Percentiles rank a stretch among this genome's conserved stretches.
phyloP scores from a whole-genome alignment of 306 rosid species.

The Psophocarpus tetragonolobus region DNA sequence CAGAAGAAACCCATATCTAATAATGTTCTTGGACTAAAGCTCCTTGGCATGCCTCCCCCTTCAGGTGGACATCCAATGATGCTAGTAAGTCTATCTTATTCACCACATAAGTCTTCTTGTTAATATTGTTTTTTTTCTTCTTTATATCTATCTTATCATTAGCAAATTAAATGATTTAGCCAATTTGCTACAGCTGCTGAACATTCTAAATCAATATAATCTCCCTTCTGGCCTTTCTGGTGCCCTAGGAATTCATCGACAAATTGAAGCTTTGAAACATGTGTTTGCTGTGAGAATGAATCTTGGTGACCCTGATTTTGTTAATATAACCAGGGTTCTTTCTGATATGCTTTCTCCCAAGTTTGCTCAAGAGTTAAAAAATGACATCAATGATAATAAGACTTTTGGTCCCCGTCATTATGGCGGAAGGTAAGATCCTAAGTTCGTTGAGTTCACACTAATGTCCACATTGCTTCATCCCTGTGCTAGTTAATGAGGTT shows the following conservation, averaged over 20 bases:
- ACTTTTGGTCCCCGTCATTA: slow-evolving; percentile 69
- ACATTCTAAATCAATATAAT: slow-evolving; percentile 69
- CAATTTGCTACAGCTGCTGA: slow-evolving; percentile 59
- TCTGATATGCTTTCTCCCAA: slow-evolving; percentile 76
- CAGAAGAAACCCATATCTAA: slow-evolving; percentile 49
- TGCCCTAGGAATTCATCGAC: slow-evolving; percentile 68
- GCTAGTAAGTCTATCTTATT: slow-evolving; percentile 48
- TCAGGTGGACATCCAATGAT: slow-evolving; percentile 85
- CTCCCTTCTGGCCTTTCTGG: slow-evolving; percentile 65
- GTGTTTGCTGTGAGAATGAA: slow-evolving; percentile 73
- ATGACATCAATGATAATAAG: slow-evolving; percentile 61
- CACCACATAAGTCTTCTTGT: background rate
- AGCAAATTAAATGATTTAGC: background rate
- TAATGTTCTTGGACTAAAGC: slow-evolving; percentile 51
- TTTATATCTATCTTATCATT: background rate
- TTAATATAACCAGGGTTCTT: slow-evolving; percentile 55
- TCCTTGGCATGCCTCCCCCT: slow-evolving; percentile 86
- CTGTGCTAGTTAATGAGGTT: background rate
- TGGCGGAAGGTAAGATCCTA: slow-evolving; percentile 65
- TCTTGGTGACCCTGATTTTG: slow-evolving; percentile 87
- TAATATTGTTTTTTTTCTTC: background rate
- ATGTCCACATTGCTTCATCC: background rate
- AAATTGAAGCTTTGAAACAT: slow-evolving; percentile 83
- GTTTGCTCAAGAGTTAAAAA: slow-evolving; percentile 62
- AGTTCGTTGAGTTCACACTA: background rate